These are phyloP conservation scores for Bombardia bombarda DNA, from an alignment of 495 filamentous ascomycete genomes.

Conservation along the genomic window DNA sequence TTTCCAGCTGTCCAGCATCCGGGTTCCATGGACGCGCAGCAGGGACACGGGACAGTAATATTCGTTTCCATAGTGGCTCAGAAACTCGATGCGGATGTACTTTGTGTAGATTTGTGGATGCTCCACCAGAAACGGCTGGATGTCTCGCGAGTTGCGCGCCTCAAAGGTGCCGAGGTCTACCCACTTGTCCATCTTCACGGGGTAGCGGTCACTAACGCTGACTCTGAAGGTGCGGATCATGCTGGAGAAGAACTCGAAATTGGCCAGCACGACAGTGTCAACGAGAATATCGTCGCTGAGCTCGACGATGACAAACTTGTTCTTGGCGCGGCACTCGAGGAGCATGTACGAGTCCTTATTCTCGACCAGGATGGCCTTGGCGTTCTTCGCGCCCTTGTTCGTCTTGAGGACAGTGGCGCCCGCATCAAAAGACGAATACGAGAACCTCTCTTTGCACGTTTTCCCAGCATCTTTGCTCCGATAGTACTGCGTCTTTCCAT, in stretches of 20 bases:
- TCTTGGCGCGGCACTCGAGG: conserved; percentile 75
- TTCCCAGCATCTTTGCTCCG: conserved; percentile 88
- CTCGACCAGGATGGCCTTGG: conserved; percentile 81
- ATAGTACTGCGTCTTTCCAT: conserved; percentile 42
- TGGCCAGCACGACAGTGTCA: conserved; percentile 91
- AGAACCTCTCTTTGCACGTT: conserved; percentile 85
- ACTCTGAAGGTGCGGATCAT: conserved; percentile 88
- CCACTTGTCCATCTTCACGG: conserved; percentile 88
- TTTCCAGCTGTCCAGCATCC: conserved; percentile 91
- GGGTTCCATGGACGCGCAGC: conserved; percentile 85
- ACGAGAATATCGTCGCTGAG: conserved; percentile 84
- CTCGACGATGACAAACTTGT: conserved; percentile 93
- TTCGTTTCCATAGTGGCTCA: conserved; percentile 91
- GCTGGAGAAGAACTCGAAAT: conserved; percentile 97
- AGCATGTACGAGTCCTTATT: conserved; percentile 99
- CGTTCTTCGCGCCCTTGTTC: conserved; percentile 71
- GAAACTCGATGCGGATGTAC: conserved; percentile 83
- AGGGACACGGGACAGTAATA: conserved; percentile 92
- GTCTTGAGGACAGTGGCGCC: conserved; percentile 91
- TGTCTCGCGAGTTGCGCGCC: conserved; percentile 81
- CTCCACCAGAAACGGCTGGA: conserved; percentile 87
- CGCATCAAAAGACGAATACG: conserved; percentile 94
- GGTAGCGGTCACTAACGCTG: conserved; percentile 87
- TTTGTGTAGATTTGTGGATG: conserved; percentile 93
- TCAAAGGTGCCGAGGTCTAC: conserved; percentile 81